Evolutionary conservation across 164 flowering plant genomes (phyloP), one percentile per base, ranked within the genome.

Genomic region (Amborella trichopoda): DNA sequence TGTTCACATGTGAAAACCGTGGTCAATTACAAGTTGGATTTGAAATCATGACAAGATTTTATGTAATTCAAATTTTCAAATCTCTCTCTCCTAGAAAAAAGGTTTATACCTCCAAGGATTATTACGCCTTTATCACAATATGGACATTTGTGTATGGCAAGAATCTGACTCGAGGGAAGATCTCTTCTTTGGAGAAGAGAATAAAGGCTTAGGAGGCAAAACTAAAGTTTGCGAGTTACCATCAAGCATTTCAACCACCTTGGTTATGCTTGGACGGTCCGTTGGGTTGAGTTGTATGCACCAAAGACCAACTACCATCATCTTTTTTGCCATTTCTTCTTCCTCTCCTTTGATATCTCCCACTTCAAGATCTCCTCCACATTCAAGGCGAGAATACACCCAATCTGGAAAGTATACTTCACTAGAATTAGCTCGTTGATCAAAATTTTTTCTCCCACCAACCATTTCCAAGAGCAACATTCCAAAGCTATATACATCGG

Each of bases 401-500:
- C 44, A 37, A 17, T 49, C 23, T 0, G 53, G 53, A 18, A 49
- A 49, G 26, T 49, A 49, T 5, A 23, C n/a, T 20, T 33, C 52
- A 5, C 52, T 48, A n/a, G n/a, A n/a, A n/a, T n/a, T n/a, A n/a
- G n/a, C n/a, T n/a, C n/a, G n/a, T n/a, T n/a, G n/a, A 6, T 22
- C 10, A 6, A 32, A 32, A 20, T 33, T 36, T 10, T 5, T 25
- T 36, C 39, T 33, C 34, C 38, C 39, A 22, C 52, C 42, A 23
- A 24, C 41, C 52, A 48, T 32, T 34, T 21, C 28, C 4, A 48
- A 16, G 3, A 48, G 9, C 26, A 37, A 21, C 53, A 50, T 50
- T 1, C 53, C 53, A 2, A 33, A 38, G 28, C 53, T 50, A 26
- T 50, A 50, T n/a, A 50, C 53, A 39, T 37, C 44, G 2, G 34